A percentile compares a stretch with the other conserved stretches of the same genome.
phyloP scores from a whole-genome alignment of 257 asterid species.

The Thymus mandschuricus region DNA sequence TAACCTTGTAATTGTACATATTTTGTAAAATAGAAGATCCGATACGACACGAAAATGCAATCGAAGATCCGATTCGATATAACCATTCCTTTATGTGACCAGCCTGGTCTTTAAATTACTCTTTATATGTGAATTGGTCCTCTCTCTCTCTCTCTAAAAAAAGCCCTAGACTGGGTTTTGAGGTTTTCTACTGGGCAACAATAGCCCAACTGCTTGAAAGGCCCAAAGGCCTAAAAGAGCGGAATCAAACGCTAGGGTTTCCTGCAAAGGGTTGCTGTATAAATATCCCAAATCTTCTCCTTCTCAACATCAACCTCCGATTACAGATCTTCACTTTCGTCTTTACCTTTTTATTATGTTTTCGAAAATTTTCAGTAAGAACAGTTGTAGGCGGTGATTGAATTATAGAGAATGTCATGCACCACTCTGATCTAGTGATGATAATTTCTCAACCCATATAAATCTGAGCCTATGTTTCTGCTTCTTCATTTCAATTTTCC shows the following conservation, averaged over 20 bases:
- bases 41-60: too few species aligned
- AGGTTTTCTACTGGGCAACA: not conserved
- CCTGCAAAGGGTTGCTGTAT: not conserved
- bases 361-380: not conserved
- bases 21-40: too few species aligned
- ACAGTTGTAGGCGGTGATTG: slow-evolving; percentile 39
- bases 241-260: not conserved
- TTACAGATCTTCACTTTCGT: not conserved
- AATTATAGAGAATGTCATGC: slow-evolving; percentile 46
- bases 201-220: not conserved
- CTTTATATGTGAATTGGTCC: too few species aligned
- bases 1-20: too few species aligned
- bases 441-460: slow-evolving; percentile 39
- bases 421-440: slow-evolving; percentile 56
- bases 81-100: too few species aligned
- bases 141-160: too few species aligned
- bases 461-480: slow-evolving; percentile 37
- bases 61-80: too few species aligned
- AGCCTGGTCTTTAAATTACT: too few species aligned
- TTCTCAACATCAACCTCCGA: not conserved
- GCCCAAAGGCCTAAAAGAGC: not conserved
- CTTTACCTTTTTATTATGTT: not conserved
- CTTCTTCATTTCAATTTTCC: not conserved
- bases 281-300: not conserved
- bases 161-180: not conserved